Evolutionary conservation across 2,329 filamentous ascomycete genomes (phyloP), one percentile per base, ranked within the genome.

Genomic region (Hymenoscyphus repandus): DNA sequence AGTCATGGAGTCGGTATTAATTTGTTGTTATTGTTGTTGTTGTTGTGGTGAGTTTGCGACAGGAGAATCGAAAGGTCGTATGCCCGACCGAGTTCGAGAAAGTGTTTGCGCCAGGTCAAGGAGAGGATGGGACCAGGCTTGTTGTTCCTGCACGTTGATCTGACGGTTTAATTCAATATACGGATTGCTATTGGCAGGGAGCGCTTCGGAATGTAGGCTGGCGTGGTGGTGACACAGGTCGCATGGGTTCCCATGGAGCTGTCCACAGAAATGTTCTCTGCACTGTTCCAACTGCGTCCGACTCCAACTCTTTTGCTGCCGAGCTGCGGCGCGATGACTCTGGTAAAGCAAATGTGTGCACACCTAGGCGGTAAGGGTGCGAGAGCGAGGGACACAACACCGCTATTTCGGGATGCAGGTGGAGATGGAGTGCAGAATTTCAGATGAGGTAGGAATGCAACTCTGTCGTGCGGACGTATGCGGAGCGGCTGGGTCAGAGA

Each of bases 121-220:
- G 52, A 47, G 53, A 51, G 22, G 13, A 51, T 22, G 39, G 41
- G 40, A 44, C 40, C 45, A 44, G 53, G 52, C 54, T 57, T 62
- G 55, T 60, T 61, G 58, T 64, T 62, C 60, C 58, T 61, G 59
- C 58, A 62, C 60, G 59, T 46, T 63, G 62, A 63, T 60, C 61
- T 61, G 55, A 60, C 55, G 46, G 55, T 40, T 52, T 56, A 54
- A 55, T 56, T 52, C 48, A 47, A 18, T 40, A 15, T 49, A 44
- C 30, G 43, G 49, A 34, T 49, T 54, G 49, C 45, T 50, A 62
- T 61, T 63, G 57, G 57, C 45, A 53, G 54, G 52, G 47, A 48
- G 49, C 38, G 55, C 48, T 53, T 57, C 57, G 58, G 59, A 62
- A 63, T 64, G 61, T 49, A 62, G 57, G 57, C 47, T 53, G 58